Percentiles rank a stretch among this genome's conserved stretches.
Evolutionary conservation across 352 stramenopile genomes (phyloP).

Genomic region (Phytophthora boehmeriae): DNA sequence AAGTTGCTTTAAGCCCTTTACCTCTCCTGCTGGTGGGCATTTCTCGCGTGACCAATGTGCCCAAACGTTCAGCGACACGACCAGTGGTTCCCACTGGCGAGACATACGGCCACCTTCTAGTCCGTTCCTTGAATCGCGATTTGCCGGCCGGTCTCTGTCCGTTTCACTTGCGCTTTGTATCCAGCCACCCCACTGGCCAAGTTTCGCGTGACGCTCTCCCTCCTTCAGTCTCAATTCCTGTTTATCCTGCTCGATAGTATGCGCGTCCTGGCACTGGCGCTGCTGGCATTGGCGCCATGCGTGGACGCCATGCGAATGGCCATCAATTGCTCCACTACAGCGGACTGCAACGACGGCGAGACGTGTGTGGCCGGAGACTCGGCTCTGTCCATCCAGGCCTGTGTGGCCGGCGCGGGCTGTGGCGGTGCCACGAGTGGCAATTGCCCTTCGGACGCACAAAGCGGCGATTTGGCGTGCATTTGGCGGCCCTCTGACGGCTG

Average conservation of each 20-base stretch:
- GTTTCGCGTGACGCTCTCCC: constrained; percentile 1
- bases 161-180: constrained; percentile 1
- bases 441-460: constrained; percentile 62
- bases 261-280: constrained; percentile 20
- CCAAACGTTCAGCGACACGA: too few species aligned
- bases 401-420: constrained; percentile 64
- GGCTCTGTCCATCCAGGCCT: constrained; percentile 60
- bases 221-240: background rate
- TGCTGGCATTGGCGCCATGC: constrained; percentile 2
- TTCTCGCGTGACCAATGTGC: background rate
- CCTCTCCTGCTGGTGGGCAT: background rate
- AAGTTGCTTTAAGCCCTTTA: too few species aligned
- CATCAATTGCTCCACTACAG: constrained; percentile 62
- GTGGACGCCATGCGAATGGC: constrained; percentile 33
- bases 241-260: constrained; percentile 1
- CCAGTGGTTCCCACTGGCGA: too few species aligned
- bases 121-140: background rate
- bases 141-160: background rate
- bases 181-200: background rate
- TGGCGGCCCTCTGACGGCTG: constrained; percentile 31
- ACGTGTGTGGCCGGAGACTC: constrained; percentile 82
- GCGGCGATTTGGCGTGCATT: constrained; percentile 77
- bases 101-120: too few species aligned
- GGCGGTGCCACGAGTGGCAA: constrained; percentile 50
- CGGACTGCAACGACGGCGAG: constrained; percentile 64